A percentile compares a stretch with the other conserved stretches of the same genome.
These are phyloP conservation scores for Thelonectria blattea DNA, from an alignment of 2,329 filamentous ascomycete genomes.

Conservation along the genomic window DNA sequence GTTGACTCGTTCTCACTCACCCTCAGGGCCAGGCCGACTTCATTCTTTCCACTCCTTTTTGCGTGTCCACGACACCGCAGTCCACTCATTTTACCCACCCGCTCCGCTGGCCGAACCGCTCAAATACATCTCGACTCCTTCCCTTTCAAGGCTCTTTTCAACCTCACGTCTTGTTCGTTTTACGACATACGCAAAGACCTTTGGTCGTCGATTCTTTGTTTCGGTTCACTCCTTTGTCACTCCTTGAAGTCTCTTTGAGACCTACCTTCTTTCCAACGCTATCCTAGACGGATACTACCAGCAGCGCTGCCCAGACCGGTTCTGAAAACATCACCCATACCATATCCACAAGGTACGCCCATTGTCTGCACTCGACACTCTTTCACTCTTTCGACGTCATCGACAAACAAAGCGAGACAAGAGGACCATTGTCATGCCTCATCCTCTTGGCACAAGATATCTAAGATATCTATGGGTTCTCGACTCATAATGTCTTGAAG, in stretches of 20 bases:
- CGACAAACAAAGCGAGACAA: neutral
- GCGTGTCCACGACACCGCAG: conserved; percentile 42
- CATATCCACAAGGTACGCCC: conserved; percentile 18
- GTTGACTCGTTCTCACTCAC: conserved; percentile 33
- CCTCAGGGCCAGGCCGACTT: conserved; percentile 34
- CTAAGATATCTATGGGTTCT: neutral
- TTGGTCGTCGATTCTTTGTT: conserved; percentile 30
- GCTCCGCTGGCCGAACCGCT: conserved; percentile 38
- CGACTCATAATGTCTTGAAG: conserved; percentile 8
- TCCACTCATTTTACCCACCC: conserved; percentile 40
- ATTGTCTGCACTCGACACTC: neutral
- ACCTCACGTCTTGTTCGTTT: conserved; percentile 18
- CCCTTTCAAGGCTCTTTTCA: conserved; percentile 14
- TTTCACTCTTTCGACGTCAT: neutral
- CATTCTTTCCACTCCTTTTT: conserved; percentile 38
- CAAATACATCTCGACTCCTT: conserved; percentile 36
- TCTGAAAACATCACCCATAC: conserved; percentile 31
- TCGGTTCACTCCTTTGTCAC: conserved; percentile 34
- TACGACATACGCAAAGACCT: conserved; percentile 27
- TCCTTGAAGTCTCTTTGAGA: conserved; percentile 31
- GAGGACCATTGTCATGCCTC: neutral
- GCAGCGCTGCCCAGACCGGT: conserved; percentile 39
- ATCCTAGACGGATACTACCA: conserved; percentile 39
- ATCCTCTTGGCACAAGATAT: neutral
- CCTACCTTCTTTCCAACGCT: conserved; percentile 34